phyloP scores from a whole-genome alignment of 805 yeast species.

The Metschnikowia rubicola region DNA sequence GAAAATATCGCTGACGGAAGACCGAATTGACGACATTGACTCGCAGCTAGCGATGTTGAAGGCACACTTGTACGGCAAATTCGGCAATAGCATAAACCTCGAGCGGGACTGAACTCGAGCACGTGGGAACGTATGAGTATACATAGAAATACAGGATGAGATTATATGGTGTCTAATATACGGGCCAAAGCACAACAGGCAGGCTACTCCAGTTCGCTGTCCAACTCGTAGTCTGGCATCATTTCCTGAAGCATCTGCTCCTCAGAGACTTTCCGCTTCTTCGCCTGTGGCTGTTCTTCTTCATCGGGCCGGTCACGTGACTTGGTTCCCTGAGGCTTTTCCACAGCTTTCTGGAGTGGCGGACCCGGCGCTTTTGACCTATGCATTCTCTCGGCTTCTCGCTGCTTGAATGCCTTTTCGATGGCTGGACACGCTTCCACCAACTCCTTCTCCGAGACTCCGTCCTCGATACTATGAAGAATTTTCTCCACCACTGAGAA shows the following conservation, averaged over 20 bases:
- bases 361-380: slow-evolving; percentile 2
- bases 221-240: slow-evolving; percentile 22
- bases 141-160: neutral
- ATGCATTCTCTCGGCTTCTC: slow-evolving; percentile 42
- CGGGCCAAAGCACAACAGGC: neutral
- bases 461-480: slow-evolving; percentile 78
- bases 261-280: slow-evolving; percentile 9
- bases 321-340: slow-evolving; percentile 3
- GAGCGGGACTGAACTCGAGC: slow-evolving; percentile 45
- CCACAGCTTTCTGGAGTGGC: slow-evolving; percentile 9
- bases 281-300: slow-evolving; percentile 1
- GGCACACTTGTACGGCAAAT: slow-evolving; percentile 75
- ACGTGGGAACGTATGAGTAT: neutral
- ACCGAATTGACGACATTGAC: slow-evolving; percentile 49
- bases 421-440: slow-evolving; percentile 55
- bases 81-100: slow-evolving; percentile 83
- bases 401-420: slow-evolving; percentile 56
- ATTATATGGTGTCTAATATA: neutral
- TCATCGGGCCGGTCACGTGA: slow-evolving; percentile 2
- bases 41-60: slow-evolving; percentile 59
- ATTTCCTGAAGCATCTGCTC: slow-evolving; percentile 16
- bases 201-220: slow-evolving; percentile 19
- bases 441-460: slow-evolving; percentile 78
- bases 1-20: slow-evolving; percentile 45
- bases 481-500: slow-evolving; percentile 77